Conservation (phyloP, 2,329 filamentous ascomycete species). For the Aspergillus sp. region DNA sequence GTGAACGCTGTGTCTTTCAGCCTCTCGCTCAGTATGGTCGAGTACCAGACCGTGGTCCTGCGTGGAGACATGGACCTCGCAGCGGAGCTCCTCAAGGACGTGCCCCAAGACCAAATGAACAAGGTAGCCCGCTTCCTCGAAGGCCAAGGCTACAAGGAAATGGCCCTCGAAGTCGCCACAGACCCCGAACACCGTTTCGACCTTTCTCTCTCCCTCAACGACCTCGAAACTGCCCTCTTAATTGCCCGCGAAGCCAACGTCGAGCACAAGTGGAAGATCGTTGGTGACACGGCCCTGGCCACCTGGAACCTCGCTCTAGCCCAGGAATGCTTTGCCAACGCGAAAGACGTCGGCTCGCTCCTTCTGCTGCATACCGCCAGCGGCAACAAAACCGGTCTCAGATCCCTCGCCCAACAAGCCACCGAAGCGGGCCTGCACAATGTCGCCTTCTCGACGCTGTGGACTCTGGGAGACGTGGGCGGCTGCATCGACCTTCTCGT, state of each 20-base stretch:
- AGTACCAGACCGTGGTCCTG: constrained; percentile 93
- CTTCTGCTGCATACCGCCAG: constrained; percentile 84
- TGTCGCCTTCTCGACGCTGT: constrained; percentile 81
- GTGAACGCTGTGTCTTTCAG: constrained; percentile 83
- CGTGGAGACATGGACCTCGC: constrained; percentile 89
- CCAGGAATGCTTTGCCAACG: constrained; percentile 84
- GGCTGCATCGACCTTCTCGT: constrained; percentile 72
- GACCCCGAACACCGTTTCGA: constrained; percentile 97
- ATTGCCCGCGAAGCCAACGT: constrained; percentile 75
- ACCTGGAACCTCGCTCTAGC: constrained; percentile 83
- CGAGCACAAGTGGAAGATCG: constrained; percentile 97
- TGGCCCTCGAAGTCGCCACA: constrained; percentile 87
- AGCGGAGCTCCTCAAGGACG: constrained; percentile 70
- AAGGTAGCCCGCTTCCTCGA: constrained; percentile 97
- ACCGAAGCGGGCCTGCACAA: constrained; percentile 75
- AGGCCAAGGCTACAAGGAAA: constrained; percentile 92
- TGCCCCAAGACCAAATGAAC: constrained; percentile 90
- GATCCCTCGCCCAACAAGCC: constrained; percentile 64
- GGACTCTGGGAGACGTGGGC: constrained; percentile 76
- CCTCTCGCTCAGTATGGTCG: constrained; percentile 83
- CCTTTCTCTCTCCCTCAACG: constrained; percentile 71
- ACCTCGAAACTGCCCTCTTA: constrained; percentile 75
- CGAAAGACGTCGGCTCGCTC: constrained; percentile 82
- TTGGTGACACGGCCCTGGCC: constrained; percentile 81
- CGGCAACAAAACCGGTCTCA: constrained; percentile 65